Percentiles rank a stretch among this genome's conserved stretches.
Evolutionary conservation across 768 basidiomycete species (phyloP).

Genomic region (Mycena polygramma): DNA sequence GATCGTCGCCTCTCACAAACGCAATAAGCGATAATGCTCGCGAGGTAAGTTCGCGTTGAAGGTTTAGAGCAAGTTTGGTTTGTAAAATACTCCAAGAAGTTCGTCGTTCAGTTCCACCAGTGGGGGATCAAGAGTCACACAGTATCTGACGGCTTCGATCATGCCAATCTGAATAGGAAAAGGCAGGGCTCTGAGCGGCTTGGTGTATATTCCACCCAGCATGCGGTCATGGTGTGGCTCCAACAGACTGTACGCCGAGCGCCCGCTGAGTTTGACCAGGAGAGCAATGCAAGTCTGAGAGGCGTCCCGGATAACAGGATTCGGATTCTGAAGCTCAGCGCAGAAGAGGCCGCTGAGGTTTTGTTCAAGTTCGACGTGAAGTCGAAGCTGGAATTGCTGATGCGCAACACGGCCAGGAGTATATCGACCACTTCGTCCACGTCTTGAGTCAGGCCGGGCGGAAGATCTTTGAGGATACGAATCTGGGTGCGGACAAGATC

Average conservation of each 20-base stretch:
- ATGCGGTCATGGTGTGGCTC: constrained; percentile 89
- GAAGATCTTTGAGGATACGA: constrained; percentile 94
- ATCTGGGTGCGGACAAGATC: constrained; percentile 92
- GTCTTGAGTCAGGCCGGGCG: constrained; percentile 87
- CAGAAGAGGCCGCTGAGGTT: constrained; percentile 87
- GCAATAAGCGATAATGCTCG: constrained; percentile 67
- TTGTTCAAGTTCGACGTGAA: constrained; percentile 57
- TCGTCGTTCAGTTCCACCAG: constrained; percentile 94
- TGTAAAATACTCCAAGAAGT: constrained; percentile 87
- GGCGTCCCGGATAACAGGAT: constrained; percentile 85
- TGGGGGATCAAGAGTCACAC: constrained; percentile 89
- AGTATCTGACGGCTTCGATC: constrained; percentile 96
- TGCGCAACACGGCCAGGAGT: constrained; percentile 74
- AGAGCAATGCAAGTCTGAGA: constrained; percentile 85
- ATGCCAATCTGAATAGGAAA: constrained; percentile 97
- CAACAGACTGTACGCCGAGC: constrained; percentile 83
- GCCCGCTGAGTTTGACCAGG: constrained; percentile 79
- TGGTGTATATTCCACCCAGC: constrained; percentile 92
- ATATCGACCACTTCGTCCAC: constrained; percentile 84
- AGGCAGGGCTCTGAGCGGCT: constrained; percentile 94
- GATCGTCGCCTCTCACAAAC: constrained; percentile 65
- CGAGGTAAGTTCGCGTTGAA: constrained; percentile 76
- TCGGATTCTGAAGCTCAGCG: constrained; percentile 90
- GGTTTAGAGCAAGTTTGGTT: constrained; percentile 80
- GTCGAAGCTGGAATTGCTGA: constrained; percentile 67